Evolutionary conservation across 192 early-diverging fungal genomes (phyloP), one percentile per base, ranked within the genome.

Genomic region (Linderina pennispora): DNA sequence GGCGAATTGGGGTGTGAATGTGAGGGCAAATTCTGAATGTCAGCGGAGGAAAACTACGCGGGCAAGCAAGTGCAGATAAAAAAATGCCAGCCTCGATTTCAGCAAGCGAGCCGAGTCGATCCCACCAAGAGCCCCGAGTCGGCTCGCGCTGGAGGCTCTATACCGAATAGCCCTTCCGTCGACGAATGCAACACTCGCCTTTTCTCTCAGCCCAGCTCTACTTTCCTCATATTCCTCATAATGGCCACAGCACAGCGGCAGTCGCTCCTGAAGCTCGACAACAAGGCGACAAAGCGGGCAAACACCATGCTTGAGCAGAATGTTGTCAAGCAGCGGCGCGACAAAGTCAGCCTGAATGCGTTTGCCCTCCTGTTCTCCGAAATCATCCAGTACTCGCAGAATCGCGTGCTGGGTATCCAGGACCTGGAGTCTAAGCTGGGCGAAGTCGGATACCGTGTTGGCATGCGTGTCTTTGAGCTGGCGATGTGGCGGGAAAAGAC

Each of bases 371-470:
- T 98, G 22, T 92, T 98, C 65, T 87, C 86, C 19, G 96, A 99
- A 64, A 93, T 96, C 76, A 68, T 99, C 20, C 89, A 89, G 43
- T 96, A 97, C 67, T 82, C 94, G n/a, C 94, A 97, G 71, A 94
- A 94, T 65, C 79, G 89, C 32, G 92, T 92, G 7, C 78, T 84
- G 53, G 94, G 92, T 17, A 91, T 99, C 45, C 89, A 91, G 57
- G 94, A 95, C 53, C 77, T 99, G 16, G 96, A 99, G 58, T 82
- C 87, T 62, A 91, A 87, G 59, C 75, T 99, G 9, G 85, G 80
- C 73, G 92, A 95, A 50, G 75, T 92, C 37, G 97, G 97, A 7
- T 91, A 94, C 63, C 86, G 91, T 19, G 93, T 98, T 23, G 97
- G 97, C 13, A 77, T 88, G 31, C 80, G 94, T 23, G 61, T 80